These are phyloP conservation scores for Rhodotorula diobovata DNA, from an alignment of 768 basidiomycete species.

Conservation along the genomic window DNA sequence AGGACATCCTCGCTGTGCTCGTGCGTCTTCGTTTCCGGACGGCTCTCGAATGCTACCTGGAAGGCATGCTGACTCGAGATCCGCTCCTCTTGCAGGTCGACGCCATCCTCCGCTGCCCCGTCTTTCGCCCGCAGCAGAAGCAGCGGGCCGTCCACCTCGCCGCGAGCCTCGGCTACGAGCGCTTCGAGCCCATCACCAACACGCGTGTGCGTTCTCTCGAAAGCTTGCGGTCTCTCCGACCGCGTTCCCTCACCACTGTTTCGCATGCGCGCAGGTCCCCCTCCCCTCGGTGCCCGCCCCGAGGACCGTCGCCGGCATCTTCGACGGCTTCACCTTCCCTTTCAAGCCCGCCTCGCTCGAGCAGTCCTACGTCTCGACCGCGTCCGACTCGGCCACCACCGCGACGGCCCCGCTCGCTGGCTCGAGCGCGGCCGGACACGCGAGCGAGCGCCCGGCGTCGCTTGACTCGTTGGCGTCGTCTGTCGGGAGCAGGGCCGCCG, in stretches of 20 bases:
- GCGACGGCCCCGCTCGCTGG: background rate
- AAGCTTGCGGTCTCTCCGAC: no score
- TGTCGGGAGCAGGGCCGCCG: no score
- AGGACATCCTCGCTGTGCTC: constrained; percentile 18
- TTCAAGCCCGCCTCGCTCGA: background rate
- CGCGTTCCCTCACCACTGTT: no score
- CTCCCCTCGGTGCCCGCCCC: background rate
- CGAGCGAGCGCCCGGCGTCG: background rate
- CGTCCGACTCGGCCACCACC: background rate
- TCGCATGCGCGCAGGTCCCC: background rate
- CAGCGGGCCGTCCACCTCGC: constrained; percentile 12
- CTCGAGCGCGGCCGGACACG: background rate
- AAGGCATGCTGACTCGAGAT: background rate
- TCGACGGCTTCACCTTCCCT: background rate
- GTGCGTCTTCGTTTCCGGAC: background rate
- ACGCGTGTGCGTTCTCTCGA: background rate
- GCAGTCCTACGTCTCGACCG: background rate
- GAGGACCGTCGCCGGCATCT: background rate
- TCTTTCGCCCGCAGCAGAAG: constrained; percentile 10
- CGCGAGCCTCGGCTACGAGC: constrained; percentile 3
- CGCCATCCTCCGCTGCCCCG: constrained; percentile 21
- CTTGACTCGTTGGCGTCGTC: background rate
- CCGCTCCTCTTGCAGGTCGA: constrained; percentile 2
- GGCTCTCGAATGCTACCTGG: no score
- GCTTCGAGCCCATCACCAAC: background rate